These are phyloP conservation scores for Termitomyces bulborhizus DNA, from an alignment of 768 basidiomycete species.

Conservation along the genomic window DNA sequence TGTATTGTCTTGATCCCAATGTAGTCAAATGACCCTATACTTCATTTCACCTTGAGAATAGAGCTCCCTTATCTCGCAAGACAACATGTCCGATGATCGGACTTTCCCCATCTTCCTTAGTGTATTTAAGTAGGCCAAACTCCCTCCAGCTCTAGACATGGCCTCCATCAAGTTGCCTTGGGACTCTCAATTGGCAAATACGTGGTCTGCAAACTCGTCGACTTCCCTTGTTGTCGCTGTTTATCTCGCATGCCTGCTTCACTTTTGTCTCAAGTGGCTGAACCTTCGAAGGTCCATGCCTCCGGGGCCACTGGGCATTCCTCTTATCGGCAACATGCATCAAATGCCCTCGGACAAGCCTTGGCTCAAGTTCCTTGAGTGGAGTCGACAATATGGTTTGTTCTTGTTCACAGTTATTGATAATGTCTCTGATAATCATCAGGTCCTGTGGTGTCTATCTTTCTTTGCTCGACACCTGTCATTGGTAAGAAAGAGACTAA, in stretches of 20 bases:
- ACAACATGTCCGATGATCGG: neutral
- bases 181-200: neutral
- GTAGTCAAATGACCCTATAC: constrained; percentile 1
- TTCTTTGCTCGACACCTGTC: constrained; percentile 35
- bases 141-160: neutral
- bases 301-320: constrained; percentile 38
- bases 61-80: neutral
- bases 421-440: neutral
- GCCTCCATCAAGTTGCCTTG: neutral
- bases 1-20: neutral
- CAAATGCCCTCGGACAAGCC: constrained; percentile 39
- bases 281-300: constrained; percentile 31
- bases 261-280: constrained; percentile 22
- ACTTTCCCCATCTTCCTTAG: neutral
- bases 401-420: neutral
- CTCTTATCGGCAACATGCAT: constrained; percentile 38
- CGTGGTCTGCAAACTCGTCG: neutral
- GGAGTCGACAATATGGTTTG: constrained; percentile 39
- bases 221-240: neutral
- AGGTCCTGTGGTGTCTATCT: constrained; percentile 37
- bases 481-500: constrained; percentile 22
- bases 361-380: constrained; percentile 43
- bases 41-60: neutral
- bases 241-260: constrained; percentile 15
- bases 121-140: neutral